Evolutionary conservation across 1,284 basidiomycete genomes (phyloP), one percentile per base, ranked within the genome.

Genomic region (Ganoderma lucidum): DNA sequence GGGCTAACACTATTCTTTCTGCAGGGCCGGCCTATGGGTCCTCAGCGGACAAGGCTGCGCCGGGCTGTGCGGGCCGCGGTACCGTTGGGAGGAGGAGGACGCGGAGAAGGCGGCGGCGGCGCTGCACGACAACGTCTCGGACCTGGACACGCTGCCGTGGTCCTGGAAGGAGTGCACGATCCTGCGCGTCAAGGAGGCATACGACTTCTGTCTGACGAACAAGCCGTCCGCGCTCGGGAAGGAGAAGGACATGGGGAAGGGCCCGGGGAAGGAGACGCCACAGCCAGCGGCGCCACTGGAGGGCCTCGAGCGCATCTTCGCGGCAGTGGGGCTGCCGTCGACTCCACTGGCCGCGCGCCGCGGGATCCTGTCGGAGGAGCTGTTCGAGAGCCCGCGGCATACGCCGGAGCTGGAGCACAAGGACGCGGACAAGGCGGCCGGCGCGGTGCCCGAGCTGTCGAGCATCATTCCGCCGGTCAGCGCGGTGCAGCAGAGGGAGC

Each of bases 51-150:
- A 93, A 71, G 87, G 86, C 70, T 93, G 91, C 68, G 93, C 87
- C 63, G 93, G 93, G 32, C 78, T 94, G n/a, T 94, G 92, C 78
- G 93, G 93, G 62, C 93, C 93, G 12, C 87, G 92, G 30, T 88
- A 89, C 76, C 85, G 91, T 71, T 94, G 93, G 93, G 93, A 94
- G 77, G 93, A 94, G 80, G 88, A 90, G 68, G 89, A 90, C 48
- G 83, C 84, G 28, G 90, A 91, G 76, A 92, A 90, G 82, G 83
- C 82, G 14, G 77, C 83, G 6, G 62, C 75, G 63, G 75, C 84
- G 19, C 86, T 86, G 72, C 83, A 81, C 69, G 81, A 81, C 69
- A 80, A 83, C 77, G 83, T 87, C 63, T 80, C 84, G 9, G 81
- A 82, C 10, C 85, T 84, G 4, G 87, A 87, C 32, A 85, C 83